Conservation (phyloP, 2,329 filamentous ascomycete genomes). For the Fusarium devonianum region DNA sequence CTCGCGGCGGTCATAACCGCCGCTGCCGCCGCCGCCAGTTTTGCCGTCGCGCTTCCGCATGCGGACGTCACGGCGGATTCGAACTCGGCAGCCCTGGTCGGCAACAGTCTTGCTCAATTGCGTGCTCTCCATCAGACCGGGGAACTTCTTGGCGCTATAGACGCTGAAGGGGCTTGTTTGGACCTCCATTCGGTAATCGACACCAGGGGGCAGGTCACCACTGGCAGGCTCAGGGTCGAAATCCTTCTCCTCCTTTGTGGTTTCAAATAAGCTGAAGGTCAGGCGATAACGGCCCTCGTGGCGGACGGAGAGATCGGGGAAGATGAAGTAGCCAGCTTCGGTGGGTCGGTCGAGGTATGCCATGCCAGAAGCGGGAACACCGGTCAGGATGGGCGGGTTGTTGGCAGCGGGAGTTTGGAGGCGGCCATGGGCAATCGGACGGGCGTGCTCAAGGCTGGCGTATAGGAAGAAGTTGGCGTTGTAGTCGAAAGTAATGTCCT, state of each 20-base stretch:
- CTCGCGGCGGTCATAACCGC: constrained; percentile 65
- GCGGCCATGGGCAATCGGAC: constrained; percentile 82
- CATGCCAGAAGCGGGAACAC: constrained; percentile 93
- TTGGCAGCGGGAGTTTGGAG: constrained; percentile 71
- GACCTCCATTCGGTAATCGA: constrained; percentile 88
- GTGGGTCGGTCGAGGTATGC: constrained; percentile 89
- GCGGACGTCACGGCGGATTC: constrained; percentile 91
- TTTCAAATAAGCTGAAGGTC: constrained; percentile 91
- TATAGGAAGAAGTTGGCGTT: constrained; percentile 98
- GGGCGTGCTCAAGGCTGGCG: constrained; percentile 86
- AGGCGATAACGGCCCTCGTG: constrained; percentile 94
- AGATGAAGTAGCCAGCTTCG: constrained; percentile 91
- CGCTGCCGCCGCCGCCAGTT: constrained; percentile 51
- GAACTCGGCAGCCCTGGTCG: constrained; percentile 95
- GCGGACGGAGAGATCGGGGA: constrained; percentile 93
- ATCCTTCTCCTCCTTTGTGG: constrained; percentile 85
- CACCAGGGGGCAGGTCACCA: constrained; percentile 58
- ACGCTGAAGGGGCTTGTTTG: constrained; percentile 88
- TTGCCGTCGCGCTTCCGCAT: constrained; percentile 87
- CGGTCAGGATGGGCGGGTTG: constrained; percentile 85
- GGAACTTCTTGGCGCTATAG: constrained; percentile 98
- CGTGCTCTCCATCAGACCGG: constrained; percentile 89
- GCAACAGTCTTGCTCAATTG: constrained; percentile 87
- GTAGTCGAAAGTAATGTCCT: constrained; percentile 86
- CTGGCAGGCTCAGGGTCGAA: constrained; percentile 64